Evolutionary conservation across 2,329 filamentous ascomycete species (phyloP).

Genomic region (Albophoma yamanashiensis): DNA sequence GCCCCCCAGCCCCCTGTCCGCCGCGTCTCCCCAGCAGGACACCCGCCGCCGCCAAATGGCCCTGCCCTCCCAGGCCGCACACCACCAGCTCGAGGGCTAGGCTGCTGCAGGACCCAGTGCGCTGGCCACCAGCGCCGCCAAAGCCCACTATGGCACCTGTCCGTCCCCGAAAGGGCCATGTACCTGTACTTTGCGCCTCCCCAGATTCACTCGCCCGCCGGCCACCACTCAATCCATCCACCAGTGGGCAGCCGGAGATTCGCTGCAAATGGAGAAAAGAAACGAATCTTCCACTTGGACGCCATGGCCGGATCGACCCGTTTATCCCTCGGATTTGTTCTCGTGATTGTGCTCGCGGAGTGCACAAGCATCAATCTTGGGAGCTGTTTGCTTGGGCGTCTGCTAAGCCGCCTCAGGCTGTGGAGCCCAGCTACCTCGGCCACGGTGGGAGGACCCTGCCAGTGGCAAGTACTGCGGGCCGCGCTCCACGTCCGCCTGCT

Average conservation of each 20-base stretch:
- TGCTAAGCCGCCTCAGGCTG: not conserved
- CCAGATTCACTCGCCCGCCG: not conserved
- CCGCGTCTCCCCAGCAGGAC: conserved; percentile 1
- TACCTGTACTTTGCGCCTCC: not conserved
- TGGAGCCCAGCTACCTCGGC: not conserved
- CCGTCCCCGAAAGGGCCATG: not conserved
- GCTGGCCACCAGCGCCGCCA: not conserved
- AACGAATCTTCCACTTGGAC: not conserved
- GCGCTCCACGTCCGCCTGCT: not conserved
- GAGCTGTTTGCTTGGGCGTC: too few relatives aligned
- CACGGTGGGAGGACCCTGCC: not conserved
- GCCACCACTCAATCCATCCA: not conserved
- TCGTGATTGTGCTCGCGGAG: not conserved
- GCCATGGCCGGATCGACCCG: too few relatives aligned
- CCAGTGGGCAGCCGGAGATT: not conserved
- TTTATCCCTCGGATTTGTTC: not conserved
- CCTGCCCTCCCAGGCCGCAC: not conserved
- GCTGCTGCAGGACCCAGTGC: not conserved
- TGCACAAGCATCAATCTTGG: not conserved
- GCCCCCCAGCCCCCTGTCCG: conserved; percentile 9
- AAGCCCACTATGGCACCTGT: not conserved
- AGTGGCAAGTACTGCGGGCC: not conserved
- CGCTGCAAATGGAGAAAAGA: not conserved
- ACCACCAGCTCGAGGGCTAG: not conserved
- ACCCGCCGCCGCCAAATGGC: not conserved